Evolutionary conservation across 75 land plant species (phyloP).

Genomic region (Selaginella moellendorffii): DNA sequence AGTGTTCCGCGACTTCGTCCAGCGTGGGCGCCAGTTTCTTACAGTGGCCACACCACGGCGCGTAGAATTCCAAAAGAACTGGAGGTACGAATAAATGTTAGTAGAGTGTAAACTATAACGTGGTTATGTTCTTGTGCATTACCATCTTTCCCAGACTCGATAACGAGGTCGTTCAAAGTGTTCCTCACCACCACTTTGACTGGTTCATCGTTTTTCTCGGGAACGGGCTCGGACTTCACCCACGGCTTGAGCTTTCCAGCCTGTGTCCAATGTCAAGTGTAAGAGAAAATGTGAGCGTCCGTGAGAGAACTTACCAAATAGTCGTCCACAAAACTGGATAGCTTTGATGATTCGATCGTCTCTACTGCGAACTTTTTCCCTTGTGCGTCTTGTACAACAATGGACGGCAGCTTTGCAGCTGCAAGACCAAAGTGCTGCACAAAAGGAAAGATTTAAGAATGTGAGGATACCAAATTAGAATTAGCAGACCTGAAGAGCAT

Average conservation of each 20-base stretch:
- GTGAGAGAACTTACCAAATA: conserved; percentile 32
- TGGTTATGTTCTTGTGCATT: background rate
- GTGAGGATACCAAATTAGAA: background rate
- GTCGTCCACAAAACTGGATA: conserved; percentile 60
- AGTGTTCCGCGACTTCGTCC: conserved; percentile 57
- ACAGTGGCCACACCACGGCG: conserved; percentile 93
- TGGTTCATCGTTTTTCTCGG: conserved; percentile 70
- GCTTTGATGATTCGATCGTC: conserved; percentile 33
- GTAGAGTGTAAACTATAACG: too few relatives aligned
- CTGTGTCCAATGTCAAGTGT: conserved; percentile 18
- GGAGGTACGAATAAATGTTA: conserved; percentile 14
- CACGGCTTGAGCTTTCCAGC: conserved; percentile 48
- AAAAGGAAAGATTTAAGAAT: conserved; percentile 4
- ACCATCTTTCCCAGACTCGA: conserved; percentile 93
- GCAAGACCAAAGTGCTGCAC: conserved; percentile 72
- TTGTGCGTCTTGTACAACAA: conserved; percentile 48
- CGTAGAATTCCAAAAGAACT: conserved; percentile 78
- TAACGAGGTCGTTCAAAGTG: conserved; percentile 54
- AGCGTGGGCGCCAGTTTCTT: conserved; percentile 64
- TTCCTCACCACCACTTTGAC: conserved; percentile 88
- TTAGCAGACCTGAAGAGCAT: conserved; percentile 64
- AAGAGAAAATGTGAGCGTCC: background rate
- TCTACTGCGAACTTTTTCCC: conserved; percentile 45
- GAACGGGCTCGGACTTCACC: conserved; percentile 70
- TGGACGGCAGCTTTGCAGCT: conserved; percentile 44